Conservation (phyloP, 192 early-diverging fungal genomes). For the Umbelopsis sp. region DNA sequence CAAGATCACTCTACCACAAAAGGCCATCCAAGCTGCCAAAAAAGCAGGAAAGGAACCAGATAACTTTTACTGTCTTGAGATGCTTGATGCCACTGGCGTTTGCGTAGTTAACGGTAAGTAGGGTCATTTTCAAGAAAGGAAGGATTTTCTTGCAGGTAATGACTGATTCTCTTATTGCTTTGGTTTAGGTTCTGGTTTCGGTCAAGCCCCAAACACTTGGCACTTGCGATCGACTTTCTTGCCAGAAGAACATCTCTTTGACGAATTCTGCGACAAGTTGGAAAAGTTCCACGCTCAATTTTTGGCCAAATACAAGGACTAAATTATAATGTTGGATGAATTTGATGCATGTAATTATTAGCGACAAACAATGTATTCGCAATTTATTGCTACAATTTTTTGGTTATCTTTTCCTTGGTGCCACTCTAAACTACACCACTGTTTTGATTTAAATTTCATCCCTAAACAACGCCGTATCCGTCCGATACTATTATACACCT, state of each 20-base stretch:
- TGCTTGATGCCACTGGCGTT: slow-evolving; percentile 94
- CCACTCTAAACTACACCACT: no score
- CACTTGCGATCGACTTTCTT: slow-evolving; percentile 98
- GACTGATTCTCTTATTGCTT: neutral
- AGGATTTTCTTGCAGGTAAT: neutral
- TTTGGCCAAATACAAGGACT: slow-evolving; percentile 69
- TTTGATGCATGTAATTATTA: neutral
- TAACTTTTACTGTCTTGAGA: slow-evolving; percentile 86
- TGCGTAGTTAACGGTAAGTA: slow-evolving; percentile 87
- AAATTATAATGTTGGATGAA: slow-evolving; percentile 14
- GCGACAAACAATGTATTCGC: neutral
- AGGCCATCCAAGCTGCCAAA: slow-evolving; percentile 78
- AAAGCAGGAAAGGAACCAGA: slow-evolving; percentile 78
- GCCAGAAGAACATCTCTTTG: slow-evolving; percentile 92
- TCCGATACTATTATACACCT: neutral
- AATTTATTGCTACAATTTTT: neutral
- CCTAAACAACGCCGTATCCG: neutral
- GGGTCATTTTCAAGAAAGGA: neutral
- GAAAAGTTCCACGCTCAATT: slow-evolving; percentile 82
- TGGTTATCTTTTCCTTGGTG: no score
- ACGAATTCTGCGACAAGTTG: slow-evolving; percentile 79
- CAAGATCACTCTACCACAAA: slow-evolving; percentile 68
- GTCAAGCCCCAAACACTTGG: slow-evolving; percentile 84
- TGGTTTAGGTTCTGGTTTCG: slow-evolving; percentile 69
- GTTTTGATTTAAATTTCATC: neutral